Base-by-base conservation (phyloP, 2,329 filamentous ascomycete species). In the Chrysoporthe austroafricana region DNA sequence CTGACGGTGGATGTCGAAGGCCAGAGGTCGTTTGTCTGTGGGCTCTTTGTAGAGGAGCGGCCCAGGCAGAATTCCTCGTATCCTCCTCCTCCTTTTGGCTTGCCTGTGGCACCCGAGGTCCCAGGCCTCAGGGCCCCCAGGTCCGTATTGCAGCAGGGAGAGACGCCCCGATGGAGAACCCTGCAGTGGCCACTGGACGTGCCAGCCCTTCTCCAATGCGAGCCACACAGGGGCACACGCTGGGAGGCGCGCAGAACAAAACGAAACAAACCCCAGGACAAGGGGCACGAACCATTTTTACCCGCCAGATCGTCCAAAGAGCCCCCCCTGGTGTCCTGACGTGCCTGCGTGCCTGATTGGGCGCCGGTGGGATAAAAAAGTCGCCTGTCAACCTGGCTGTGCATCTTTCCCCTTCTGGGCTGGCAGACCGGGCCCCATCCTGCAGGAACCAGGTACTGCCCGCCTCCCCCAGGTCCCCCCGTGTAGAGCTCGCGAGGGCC, bases 251-350 rank as follows among this genome's bases (percentile, higher is more conserved):
- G 44, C 58, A 56, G 42, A 14, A 60, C 48, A 66, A 68, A 68
- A 68, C 66, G 61, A 68, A 65, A 68, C 63, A 68, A 62, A 39
- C 52, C 13, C 39, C 63, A 52, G 50, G 13, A 8, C 21, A 63
- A 21, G 67, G 63, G 32, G 9, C 36, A 59, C 16, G 50, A 14
- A 54, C 26, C 50, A 54, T 54, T 54, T 54, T 54, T 32, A 54
- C 50, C 7, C 43, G 42, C 6, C 36, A 18, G 4, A 5, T 58
- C 52, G 26, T 26, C 26, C 26, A 26, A 26, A 26, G 26, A 26
- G 26, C 26, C 26, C 26, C 26, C 26, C 26, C 26, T 26, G 26
- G 26, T 26, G 26, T 26, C 26, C 26, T 26, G 26, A 26, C 26
- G 26, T 26, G 54, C 34, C 54, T 39, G 18, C 7, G n/a, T 18